Base-by-base conservation (phyloP, 75 land plant species). In the Picea glauca region DNA sequence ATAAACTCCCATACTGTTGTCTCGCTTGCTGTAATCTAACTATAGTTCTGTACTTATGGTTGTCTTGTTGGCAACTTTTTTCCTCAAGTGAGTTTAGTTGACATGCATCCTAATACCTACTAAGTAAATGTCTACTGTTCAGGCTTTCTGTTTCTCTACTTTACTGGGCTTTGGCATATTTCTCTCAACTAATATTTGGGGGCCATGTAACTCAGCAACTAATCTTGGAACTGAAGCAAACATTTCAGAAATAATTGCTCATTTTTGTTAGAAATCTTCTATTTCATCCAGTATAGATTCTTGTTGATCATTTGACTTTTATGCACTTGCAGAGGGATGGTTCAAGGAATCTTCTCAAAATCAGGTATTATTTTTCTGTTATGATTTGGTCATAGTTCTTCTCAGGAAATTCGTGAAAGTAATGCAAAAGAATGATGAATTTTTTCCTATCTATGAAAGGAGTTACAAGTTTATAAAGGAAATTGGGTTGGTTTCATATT, bases 331-430 rank as follows among this genome's bases (percentile, higher is more conserved):
- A 70, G 74, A 70, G 11, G 35, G 74, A 70, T 70, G 74, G 74
- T 70, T 70, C 4, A 46, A 70, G 74, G 74, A 70, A 38, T 46
- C 74, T 70, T 70, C 74, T 43, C 40, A 40, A 70, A 70, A 70
- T n/a, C 74, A 70, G 74, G 74, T 70, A n/a, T 43, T n/a, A 4
- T 43, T 43, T n/a, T 70, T 70, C 7, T 35, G n/a, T 21, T 8
- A 20, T 40, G 38, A 66, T 70, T 18, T 70, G 20, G 54, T 20
- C n/a, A 32, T 70, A 11, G 23, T 32, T 38, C 43, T 18, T 70
- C 17, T 8, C 9, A 50, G 56, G 56, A 50, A 50, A 50, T 50
- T 50, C 20, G 54, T 70, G 50, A 43, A 70, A 70, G 20, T 70
- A 70, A 68, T 35, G 40, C 38, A 68, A 68, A 17, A 68, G n/a